These are phyloP conservation scores for Leccinum solheimii DNA, from an alignment of 1,284 basidiomycete species.

Conservation along the genomic window DNA sequence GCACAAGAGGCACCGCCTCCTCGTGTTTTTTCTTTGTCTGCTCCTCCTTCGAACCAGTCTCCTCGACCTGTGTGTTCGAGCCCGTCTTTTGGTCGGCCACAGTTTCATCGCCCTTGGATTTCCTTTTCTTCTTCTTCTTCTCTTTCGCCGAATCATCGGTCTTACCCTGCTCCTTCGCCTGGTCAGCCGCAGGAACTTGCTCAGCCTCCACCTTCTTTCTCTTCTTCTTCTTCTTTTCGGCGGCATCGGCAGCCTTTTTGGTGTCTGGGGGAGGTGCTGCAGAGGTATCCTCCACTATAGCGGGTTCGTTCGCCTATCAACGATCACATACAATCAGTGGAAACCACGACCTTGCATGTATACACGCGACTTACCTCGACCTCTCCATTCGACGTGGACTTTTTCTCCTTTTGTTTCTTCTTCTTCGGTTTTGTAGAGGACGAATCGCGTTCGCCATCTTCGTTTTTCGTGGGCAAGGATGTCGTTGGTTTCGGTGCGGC, in stretches of 20 bases:
- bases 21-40: slow-evolving; percentile 15
- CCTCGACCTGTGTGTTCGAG: not conserved
- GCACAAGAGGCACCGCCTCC: not conserved
- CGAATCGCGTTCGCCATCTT: not conserved
- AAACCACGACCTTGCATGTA: not conserved
- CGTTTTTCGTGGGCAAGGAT: slow-evolving; percentile 1
- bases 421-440: slow-evolving; percentile 15
- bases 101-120: slow-evolving; percentile 11
- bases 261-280: not conserved
- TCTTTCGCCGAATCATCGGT: slow-evolving; percentile 27
- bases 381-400: slow-evolving; percentile 15
- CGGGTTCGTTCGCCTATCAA: slow-evolving; percentile 7
- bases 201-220: slow-evolving; percentile 21
- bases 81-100: not conserved
- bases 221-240: not conserved
- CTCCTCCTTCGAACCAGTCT: not conserved
- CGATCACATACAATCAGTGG: slow-evolving; percentile 5
- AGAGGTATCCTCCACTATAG: not conserved
- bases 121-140: slow-evolving; percentile 25
- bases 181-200: not conserved
- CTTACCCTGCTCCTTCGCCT: slow-evolving; percentile 12
- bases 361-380: slow-evolving; percentile 20
- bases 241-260: not conserved
- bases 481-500: not conserved
- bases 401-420: slow-evolving; percentile 33